Evolutionary conservation across 2,329 filamentous ascomycete genomes (phyloP).

Genomic region (Dactylellina leptospora): DNA sequence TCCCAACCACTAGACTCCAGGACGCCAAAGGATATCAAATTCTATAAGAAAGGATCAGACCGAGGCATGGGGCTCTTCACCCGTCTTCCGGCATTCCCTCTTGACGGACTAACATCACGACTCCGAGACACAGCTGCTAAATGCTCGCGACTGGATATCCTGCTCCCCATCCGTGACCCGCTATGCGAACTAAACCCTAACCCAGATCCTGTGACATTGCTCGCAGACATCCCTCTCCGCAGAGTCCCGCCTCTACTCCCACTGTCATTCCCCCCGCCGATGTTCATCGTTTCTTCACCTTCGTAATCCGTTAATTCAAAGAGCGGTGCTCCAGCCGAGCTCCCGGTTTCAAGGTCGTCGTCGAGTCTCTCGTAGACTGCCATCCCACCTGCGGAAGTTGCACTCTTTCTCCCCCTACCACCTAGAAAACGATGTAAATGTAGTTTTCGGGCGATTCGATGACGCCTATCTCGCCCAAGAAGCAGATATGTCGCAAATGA

Average conservation of each 20-base stretch:
- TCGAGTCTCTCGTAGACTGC: conserved; percentile 38
- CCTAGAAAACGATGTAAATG: conserved; percentile 34
- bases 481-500: conserved; percentile 77
- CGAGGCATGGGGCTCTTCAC: conserved; percentile 52
- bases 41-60: conserved; percentile 37
- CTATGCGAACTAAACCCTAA: conserved; percentile 23
- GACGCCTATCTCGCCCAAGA: conserved; percentile 76
- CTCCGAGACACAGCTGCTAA: conserved; percentile 38
- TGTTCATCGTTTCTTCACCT: conserved; percentile 19
- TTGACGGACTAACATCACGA: conserved; percentile 46
- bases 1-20: background rate
- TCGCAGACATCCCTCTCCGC: conserved; percentile 16
- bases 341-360: conserved; percentile 35
- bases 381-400: background rate
- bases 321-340: conserved; percentile 6
- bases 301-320: conserved; percentile 45
- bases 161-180: conserved; percentile 43
- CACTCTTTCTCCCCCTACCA: conserved; percentile 20
- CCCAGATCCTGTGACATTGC: conserved; percentile 28
- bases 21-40: conserved; percentile 1
- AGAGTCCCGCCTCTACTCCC: conserved; percentile 26
- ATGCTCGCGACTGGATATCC: conserved; percentile 48
- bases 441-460: conserved; percentile 61
- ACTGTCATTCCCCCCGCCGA: conserved; percentile 8
- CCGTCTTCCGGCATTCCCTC: conserved; percentile 39